Evolutionary conservation across 129 eudicot species (phyloP).

Genomic region (Flaveria ramosissima): DNA sequence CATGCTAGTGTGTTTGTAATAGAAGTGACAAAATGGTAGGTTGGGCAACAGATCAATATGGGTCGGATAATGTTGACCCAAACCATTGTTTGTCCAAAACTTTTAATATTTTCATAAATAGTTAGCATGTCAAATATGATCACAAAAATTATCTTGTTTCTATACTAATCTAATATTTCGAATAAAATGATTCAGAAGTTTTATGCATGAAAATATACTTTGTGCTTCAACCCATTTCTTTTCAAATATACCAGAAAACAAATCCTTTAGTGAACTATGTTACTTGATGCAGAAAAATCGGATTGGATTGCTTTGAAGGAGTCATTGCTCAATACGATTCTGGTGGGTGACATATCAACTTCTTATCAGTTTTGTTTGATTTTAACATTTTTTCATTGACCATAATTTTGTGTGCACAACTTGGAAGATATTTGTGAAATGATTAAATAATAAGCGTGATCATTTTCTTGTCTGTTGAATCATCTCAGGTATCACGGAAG

Average conservation of each 20-base stretch:
- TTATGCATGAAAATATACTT: neutral
- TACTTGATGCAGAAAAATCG: constrained; percentile 56
- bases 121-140: neutral
- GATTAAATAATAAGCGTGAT: neutral
- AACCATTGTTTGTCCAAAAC: neutral
- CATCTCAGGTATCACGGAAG: constrained; percentile 74
- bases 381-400: neutral
- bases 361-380: neutral
- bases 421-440: constrained; percentile 17
- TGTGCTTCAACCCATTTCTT: constrained; percentile 12
- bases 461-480: constrained; percentile 8
- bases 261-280: neutral
- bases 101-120: neutral
- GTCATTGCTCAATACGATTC: constrained; percentile 70
- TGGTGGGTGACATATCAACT: constrained; percentile 46
- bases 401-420: neutral
- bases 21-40: neutral
- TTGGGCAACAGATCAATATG: neutral
- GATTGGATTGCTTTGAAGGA: constrained; percentile 77
- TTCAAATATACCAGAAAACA: neutral
- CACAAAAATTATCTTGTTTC: neutral
- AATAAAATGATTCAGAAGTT: neutral
- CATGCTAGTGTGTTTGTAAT: neutral
- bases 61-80: neutral
- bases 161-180: neutral